phyloP scores from a whole-genome alignment of 352 stramenopile species.

The Phytophthora constricta region DNA sequence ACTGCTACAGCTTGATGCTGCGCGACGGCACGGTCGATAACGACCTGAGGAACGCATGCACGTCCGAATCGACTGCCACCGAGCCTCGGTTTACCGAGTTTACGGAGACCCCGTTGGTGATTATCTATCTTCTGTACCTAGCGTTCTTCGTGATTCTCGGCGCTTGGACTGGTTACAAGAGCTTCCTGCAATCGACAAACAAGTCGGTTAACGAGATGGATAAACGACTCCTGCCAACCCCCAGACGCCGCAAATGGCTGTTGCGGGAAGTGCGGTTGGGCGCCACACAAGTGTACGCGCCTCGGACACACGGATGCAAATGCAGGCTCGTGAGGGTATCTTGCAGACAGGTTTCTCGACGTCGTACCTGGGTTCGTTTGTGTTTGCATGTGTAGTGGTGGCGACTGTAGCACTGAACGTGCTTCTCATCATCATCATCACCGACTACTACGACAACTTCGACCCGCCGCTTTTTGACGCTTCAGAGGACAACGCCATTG shows the following conservation, averaged over 20 bases:
- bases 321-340: conserved; percentile 8
- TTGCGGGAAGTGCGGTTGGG: conserved; percentile 9
- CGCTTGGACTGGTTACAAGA: conserved; percentile 28
- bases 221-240: conserved; percentile 24
- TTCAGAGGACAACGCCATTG: conserved; percentile 23
- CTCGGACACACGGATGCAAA: conserved; percentile 24
- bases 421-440: conserved; percentile 53
- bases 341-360: conserved; percentile 28
- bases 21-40: conserved; percentile 31
- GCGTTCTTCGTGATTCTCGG: conserved; percentile 42
- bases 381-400: conserved; percentile 50
- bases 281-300: conserved; percentile 23
- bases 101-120: conserved; percentile 30
- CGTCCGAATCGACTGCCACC: conserved; percentile 12
- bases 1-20: conserved; percentile 46
- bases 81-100: conserved; percentile 33
- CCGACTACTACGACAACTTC: conserved; percentile 58
- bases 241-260: conserved; percentile 24
- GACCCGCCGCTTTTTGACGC: conserved; percentile 33
- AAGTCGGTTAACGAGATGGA: conserved; percentile 40
- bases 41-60: conserved; percentile 26
- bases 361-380: conserved; percentile 18
- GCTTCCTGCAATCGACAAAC: conserved; percentile 27
- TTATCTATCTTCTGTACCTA: conserved; percentile 41
- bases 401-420: conserved; percentile 50